Conservation (phyloP, 2,329 filamentous ascomycete genomes). For the Nigrospora oryzae region DNA sequence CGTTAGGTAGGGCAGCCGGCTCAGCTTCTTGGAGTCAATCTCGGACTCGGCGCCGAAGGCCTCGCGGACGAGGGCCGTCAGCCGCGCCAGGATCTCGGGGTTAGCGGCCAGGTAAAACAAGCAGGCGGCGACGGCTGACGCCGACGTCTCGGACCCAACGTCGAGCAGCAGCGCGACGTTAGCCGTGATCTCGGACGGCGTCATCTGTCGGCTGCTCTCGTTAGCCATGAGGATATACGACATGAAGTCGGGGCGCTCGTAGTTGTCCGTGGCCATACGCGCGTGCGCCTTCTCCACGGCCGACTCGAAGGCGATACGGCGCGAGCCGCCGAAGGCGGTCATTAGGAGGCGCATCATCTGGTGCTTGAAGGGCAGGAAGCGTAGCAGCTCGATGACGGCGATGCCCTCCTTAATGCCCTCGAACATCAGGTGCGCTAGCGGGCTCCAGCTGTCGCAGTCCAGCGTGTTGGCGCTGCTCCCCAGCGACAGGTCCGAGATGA, state of each 20-base stretch:
- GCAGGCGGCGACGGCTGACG: slow-evolving; percentile 11
- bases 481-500: no score
- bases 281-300: no score
- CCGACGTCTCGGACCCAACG: slow-evolving; percentile 20
- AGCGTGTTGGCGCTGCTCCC: no score
- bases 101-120: slow-evolving; percentile 13
- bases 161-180: slow-evolving; percentile 21
- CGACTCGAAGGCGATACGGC: background rate
- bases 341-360: no score
- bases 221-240: slow-evolving; percentile 12
- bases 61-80: slow-evolving; percentile 5
- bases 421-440: no score
- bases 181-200: slow-evolving; percentile 17
- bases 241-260: slow-evolving; percentile 17
- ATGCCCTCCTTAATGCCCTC: no score
- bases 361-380: no score
- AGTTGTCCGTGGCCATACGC: no score
- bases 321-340: no score
- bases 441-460: no score
- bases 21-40: slow-evolving; percentile 7
- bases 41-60: slow-evolving; percentile 3
- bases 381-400: no score
- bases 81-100: slow-evolving; percentile 6
- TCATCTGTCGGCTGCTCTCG: background rate
- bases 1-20: slow-evolving; percentile 10